Evolutionary conservation across 2,329 filamentous ascomycete species (phyloP), one percentile per base, ranked within the genome.

Genomic region (Claviceps monticola): DNA sequence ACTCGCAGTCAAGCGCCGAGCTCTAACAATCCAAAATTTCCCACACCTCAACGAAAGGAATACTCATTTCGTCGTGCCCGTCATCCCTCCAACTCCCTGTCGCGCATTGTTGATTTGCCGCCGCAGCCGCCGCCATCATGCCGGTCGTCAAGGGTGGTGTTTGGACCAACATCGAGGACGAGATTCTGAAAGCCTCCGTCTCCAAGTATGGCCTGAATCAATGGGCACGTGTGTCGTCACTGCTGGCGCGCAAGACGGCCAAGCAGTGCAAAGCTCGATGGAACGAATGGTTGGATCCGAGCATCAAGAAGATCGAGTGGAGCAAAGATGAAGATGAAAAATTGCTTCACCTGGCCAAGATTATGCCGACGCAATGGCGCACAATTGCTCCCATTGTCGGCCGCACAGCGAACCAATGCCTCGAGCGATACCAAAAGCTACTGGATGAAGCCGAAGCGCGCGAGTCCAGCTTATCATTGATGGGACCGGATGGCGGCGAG

Each of bases 261-360:
- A 98, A 98, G 73, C 93, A 98, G 73, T 98, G 93, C 81, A 98
- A 98, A 73, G 91, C 93, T 55, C 80, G 93, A 72, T 98, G 93
- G 93, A 83, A 84, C 66, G 91, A 98, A 78, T 98, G 93, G 91
- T 80, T 98, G 59, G 93, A 98, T 65, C 93, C 93, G 19, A 88
- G 87, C 65, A 97, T 98, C 73, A 87, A 91, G 64, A 98, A 98
- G 75, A 93, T 95, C 60, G 93, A 98, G 72, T 98, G 93, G 91
- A 95, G 88, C 66, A 87, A 93, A 64, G 93, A 98, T 69, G 93
- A 98, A 68, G 93, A 98, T 67, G 93, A 98, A 74, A 96, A 95
- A 72, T 77, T 98, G 55, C 71, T 98, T 61, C 93, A 97, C 64
- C 77, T 98, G 63, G 93, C 93, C 56, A 98, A 97, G 78, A 76